Evolutionary conservation across 2,329 filamentous ascomycete species (phyloP), one percentile per base, ranked within the genome.

Genomic region (Hypoxylon sp.): DNA sequence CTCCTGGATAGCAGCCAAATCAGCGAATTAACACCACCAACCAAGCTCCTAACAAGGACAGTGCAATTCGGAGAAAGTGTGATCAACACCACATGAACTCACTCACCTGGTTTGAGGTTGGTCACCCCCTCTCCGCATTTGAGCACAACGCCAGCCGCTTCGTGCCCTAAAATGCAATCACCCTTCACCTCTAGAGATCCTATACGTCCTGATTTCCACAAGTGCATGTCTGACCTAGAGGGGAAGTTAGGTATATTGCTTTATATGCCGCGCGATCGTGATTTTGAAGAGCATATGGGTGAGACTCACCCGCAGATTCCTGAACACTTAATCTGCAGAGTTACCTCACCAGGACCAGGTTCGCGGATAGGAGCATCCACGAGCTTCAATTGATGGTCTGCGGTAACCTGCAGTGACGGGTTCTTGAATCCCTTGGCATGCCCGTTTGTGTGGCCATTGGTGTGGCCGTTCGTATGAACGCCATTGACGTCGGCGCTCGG

Each of bases 101-200:
- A 82, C 81, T 52, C 62, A 82, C 81, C 82, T 13, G 84, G 81
- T 70, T 84, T 82, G 11, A 91, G 73, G 63, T 83, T 77, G 9
- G 78, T 81, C 13, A 91, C 88, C 24, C 82, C 86, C 55, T 86
- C 81, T 17, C 89, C 88, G 69, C 84, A 84, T 74, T 85, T 80
- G 22, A 91, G 71, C 14, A 91, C 87, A 4, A 89, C 75, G 4
- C 89, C 90, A 9, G 88, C 85, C 3, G 86, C 88, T 77, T 92
- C 89, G 69, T 91, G 90, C 22, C 90, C 89, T 50, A 91, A 83
- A 58, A 91, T 89, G 73, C 88, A 90, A 71, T 91, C 87, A 19
- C 86, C 86, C 64, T 89, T 84, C 11, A 92, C 85, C 1, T 88
- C 83, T 1, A 92, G 82, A 1, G 85, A 83, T 2, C 90, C 90